phyloP scores from a whole-genome alignment of 1,284 basidiomycete species.

The Leucocoprinus gongylophorus region DNA sequence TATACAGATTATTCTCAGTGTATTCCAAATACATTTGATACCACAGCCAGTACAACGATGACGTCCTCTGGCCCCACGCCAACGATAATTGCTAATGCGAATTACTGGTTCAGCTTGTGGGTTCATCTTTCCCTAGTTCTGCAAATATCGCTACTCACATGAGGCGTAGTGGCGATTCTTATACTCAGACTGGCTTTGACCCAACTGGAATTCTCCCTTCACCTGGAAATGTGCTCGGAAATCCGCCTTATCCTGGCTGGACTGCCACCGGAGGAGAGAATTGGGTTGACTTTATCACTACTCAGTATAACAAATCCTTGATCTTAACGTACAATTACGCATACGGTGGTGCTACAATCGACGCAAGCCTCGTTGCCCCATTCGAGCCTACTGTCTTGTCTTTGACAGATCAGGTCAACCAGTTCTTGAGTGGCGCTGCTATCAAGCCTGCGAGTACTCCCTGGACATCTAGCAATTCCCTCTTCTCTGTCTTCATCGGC shows the following conservation, averaged over 20 bases:
- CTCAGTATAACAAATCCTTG: conserved; percentile 44
- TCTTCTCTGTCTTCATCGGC: conserved; percentile 57
- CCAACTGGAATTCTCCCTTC: conserved; percentile 35
- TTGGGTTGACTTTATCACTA: conserved; percentile 49
- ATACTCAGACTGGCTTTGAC: conserved; percentile 49
- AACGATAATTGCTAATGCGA: conserved; percentile 6
- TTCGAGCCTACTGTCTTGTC: conserved; percentile 43
- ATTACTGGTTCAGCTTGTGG: conserved; percentile 25
- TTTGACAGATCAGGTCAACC: conserved; percentile 49
- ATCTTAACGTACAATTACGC: conserved; percentile 55
- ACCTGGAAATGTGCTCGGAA: conserved; percentile 47
- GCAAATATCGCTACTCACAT: neutral
- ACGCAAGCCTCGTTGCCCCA: conserved; percentile 44
- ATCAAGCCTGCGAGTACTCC: conserved; percentile 40
- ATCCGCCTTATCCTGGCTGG: conserved; percentile 51
- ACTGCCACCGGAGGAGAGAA: conserved; percentile 52
- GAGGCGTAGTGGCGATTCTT: conserved; percentile 46
- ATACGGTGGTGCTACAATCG: conserved; percentile 54
- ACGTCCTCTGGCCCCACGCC: conserved; percentile 15
- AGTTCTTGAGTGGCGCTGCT: conserved; percentile 39
- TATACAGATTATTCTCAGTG: conserved; percentile 41
- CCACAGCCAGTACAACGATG: conserved; percentile 18
- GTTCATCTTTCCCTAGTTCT: conserved; percentile 1
- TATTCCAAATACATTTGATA: conserved; percentile 27
- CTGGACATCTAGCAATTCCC: conserved; percentile 44